phyloP scores from a whole-genome alignment of 2,329 filamentous ascomycete genomes.

The Lecanicillium sp. region DNA sequence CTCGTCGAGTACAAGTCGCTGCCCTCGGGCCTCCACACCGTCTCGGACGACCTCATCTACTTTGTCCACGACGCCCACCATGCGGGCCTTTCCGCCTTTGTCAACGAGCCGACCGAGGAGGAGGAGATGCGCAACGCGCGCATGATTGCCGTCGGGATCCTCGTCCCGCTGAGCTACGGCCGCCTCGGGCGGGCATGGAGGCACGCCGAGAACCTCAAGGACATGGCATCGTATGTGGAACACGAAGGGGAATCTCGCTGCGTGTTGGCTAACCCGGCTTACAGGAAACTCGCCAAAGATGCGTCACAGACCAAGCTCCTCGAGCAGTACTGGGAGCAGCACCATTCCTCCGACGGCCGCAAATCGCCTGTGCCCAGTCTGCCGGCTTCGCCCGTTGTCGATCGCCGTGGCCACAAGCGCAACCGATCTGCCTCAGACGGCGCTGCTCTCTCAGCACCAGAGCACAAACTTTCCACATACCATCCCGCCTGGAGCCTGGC shows the following conservation, averaged over 20 bases:
- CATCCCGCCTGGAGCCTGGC: slow-evolving; percentile 85
- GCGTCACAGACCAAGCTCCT: slow-evolving; percentile 57
- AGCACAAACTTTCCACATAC: slow-evolving; percentile 64
- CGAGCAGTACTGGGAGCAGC: slow-evolving; percentile 72
- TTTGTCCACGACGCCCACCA: slow-evolving; percentile 77
- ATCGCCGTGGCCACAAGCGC: slow-evolving; percentile 41
- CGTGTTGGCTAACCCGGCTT: neutral
- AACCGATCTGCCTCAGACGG: slow-evolving; percentile 59
- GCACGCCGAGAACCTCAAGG: slow-evolving; percentile 70
- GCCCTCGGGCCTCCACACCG: slow-evolving; percentile 85
- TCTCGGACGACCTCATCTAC: slow-evolving; percentile 84
- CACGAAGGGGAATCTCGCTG: neutral
- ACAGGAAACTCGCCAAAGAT: slow-evolving; percentile 58
- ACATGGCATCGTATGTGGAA: slow-evolving; percentile 59
- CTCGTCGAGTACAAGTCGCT: slow-evolving; percentile 94
- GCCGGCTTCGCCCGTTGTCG: slow-evolving; percentile 26
- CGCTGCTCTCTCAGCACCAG: slow-evolving; percentile 49
- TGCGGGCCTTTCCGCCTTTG: slow-evolving; percentile 86
- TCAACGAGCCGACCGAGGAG: slow-evolving; percentile 75
- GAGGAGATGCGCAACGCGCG: slow-evolving; percentile 75
- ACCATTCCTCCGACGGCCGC: slow-evolving; percentile 26
- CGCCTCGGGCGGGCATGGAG: slow-evolving; percentile 83
- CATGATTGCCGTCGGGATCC: slow-evolving; percentile 85
- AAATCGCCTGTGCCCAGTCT: slow-evolving; percentile 45
- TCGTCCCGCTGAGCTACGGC: slow-evolving; percentile 81